Percentiles rank a stretch among this genome's conserved stretches.
Conservation (phyloP, 2,329 filamentous ascomycete genomes). For the Mycogone perniciosa region DNA sequence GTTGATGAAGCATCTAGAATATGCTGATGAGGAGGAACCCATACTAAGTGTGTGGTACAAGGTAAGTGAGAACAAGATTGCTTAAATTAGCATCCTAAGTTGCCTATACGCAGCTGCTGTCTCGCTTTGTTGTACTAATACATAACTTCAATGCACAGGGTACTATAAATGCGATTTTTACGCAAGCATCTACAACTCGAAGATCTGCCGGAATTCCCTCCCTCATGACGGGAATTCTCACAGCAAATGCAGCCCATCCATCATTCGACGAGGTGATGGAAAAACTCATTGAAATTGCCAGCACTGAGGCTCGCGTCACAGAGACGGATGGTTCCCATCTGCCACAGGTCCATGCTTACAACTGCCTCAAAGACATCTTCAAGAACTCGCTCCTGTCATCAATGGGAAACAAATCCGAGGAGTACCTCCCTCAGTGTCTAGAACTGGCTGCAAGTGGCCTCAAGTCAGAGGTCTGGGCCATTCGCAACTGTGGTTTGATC, state of each 20-base stretch:
- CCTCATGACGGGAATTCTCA: conserved; percentile 74
- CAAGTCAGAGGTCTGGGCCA: conserved; percentile 81
- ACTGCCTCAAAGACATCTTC: conserved; percentile 88
- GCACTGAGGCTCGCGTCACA: conserved; percentile 44
- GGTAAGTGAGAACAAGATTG: conserved; percentile 30
- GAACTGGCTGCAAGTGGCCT: conserved; percentile 75
- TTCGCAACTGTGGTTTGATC: conserved; percentile 88
- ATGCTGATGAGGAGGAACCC: conserved; percentile 27
- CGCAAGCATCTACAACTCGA: conserved; percentile 75
- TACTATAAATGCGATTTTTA: conserved; percentile 63
- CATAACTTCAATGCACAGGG: conserved; percentile 33
- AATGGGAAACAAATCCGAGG: conserved; percentile 65
- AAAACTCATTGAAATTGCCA: conserved; percentile 55
- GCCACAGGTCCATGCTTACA: conserved; percentile 90
- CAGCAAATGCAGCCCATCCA: conserved; percentile 52
- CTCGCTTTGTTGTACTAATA: background rate
- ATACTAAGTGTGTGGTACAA: conserved; percentile 66
- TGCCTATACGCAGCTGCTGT: background rate
- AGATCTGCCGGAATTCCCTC: conserved; percentile 89
- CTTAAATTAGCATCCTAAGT: conserved; percentile 7
- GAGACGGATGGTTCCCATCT: conserved; percentile 61
- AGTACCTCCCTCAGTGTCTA: conserved; percentile 66
- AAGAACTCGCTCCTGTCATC: conserved; percentile 71
- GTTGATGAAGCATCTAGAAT: conserved; percentile 45
- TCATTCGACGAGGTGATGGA: conserved; percentile 60